Base-by-base conservation (phyloP, 2,329 filamentous ascomycete species). In the Trichoderma koningii region DNA sequence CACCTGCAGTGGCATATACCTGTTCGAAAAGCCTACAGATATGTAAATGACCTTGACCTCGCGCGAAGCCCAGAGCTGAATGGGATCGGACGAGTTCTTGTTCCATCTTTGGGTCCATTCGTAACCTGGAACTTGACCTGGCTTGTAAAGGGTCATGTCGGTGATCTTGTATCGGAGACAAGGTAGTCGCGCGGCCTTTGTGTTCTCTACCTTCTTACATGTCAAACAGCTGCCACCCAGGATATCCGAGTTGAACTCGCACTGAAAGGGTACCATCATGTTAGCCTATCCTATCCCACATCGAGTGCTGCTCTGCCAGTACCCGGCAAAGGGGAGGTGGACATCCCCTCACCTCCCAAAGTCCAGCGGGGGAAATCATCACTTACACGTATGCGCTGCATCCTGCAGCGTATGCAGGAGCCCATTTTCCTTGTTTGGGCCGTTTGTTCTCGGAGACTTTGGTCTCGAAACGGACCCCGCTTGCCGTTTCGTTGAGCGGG, bases 101-200 rank as follows among this genome's bases (percentile, higher is more conserved):
- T 79, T 80, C 85, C 85, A 88, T 47, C 85, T 79, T 23, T 78
- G 78, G 2, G 84, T 87, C 85, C 85, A 87, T 69, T 87, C 83
- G 66, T 80, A 80, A 0, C 84, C 84, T 55, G 83, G 81, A 26
- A 87, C 84, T 68, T 85, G 83, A 7, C 83, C 83, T 0, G 83
- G 81, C 70, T 87, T 87, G 73, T 83, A 86, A 9, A 87, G 77
- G 56, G 78, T 80, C 55, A 87, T 78, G 61, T 87, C 85, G 10
- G 81, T 83, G 67, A 88, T 83, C 71, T 87, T 87, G 72, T 84
- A 84, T n/a, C 85, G 80, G 60, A 87, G 76, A 69, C 85, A 88
- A 9, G 83, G 84, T 48, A 86, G 78, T 6, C 83, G 80, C 69
- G 81, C 82, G 2, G 84, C 76, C 67, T 81, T 84, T n/a, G 76